These are phyloP conservation scores for Schizonepeta tenuifolia DNA, from an alignment of 257 asterid genomes.

Conservation along the genomic window DNA sequence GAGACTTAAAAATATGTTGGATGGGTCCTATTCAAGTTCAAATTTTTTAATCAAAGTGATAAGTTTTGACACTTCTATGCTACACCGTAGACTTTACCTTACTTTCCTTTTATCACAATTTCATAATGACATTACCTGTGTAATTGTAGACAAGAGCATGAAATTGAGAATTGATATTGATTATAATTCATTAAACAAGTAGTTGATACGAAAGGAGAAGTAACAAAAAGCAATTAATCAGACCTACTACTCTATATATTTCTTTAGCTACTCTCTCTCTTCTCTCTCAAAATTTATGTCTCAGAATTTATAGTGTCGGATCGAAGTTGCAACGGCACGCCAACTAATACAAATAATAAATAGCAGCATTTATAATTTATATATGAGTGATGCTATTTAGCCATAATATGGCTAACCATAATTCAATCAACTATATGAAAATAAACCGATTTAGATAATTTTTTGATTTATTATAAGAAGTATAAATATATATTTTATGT, in stretches of 20 bases:
- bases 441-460: no score
- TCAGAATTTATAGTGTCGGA: neutral
- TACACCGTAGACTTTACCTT: neutral
- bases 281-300: slow-evolving; percentile 16
- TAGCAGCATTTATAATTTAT: no score
- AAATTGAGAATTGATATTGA: neutral
- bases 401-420: no score
- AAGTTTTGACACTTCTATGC: neutral
- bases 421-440: no score
- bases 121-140: neutral
- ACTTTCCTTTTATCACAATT: neutral
- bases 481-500: no score
- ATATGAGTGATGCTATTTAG: no score
- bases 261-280: slow-evolving; percentile 8
- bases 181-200: neutral
- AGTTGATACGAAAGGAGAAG: neutral
- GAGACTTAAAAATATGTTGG: no score
- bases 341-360: slow-evolving; percentile 21
- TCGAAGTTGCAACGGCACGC: slow-evolving; percentile 25
- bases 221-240: slow-evolving; percentile 27
- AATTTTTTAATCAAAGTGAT: no score
- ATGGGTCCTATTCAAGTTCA: no score
- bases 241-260: slow-evolving; percentile 23
- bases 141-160: neutral
- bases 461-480: no score